Evolutionary conservation across 202 grass and related monocot species (phyloP).

Genomic region (Carex arenaria): DNA sequence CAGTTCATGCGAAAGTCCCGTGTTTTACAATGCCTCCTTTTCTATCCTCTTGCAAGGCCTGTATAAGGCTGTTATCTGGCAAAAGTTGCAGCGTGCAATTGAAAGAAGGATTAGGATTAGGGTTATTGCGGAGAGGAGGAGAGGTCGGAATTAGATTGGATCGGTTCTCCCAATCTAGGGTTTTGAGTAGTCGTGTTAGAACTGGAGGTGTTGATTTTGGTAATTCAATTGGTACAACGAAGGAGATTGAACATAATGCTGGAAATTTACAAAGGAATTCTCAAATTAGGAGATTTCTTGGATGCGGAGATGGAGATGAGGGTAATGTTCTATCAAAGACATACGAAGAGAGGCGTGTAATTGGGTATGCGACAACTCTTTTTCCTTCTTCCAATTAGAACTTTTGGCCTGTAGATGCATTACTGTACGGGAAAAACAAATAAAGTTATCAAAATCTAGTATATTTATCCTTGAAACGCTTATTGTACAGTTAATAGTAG

Average conservation of each 20-base stretch:
- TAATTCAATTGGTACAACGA: neutral
- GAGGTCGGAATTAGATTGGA: neutral
- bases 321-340: constrained; percentile 79
- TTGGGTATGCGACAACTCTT: constrained; percentile 50
- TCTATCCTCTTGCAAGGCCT: constrained; percentile 18
- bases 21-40: constrained; percentile 16
- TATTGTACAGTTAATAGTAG: neutral
- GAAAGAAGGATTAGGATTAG: constrained; percentile 19
- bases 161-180: constrained; percentile 19
- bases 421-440: neutral
- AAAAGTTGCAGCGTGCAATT: neutral
- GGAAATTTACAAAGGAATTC: constrained; percentile 19
- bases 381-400: neutral
- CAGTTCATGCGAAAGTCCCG: neutral
- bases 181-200: constrained; percentile 3
- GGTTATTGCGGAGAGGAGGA: constrained; percentile 7
- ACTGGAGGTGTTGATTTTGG: neutral
- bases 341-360: constrained; percentile 74
- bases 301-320: constrained; percentile 80
- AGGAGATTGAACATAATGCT: neutral
- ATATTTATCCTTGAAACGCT: neutral
- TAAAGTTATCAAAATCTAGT: neutral
- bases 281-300: constrained; percentile 74
- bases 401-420: neutral
- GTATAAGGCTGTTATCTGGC: constrained; percentile 11